Evolutionary conservation across 1,284 basidiomycete species (phyloP).

Genomic region (Mycena sp.): DNA sequence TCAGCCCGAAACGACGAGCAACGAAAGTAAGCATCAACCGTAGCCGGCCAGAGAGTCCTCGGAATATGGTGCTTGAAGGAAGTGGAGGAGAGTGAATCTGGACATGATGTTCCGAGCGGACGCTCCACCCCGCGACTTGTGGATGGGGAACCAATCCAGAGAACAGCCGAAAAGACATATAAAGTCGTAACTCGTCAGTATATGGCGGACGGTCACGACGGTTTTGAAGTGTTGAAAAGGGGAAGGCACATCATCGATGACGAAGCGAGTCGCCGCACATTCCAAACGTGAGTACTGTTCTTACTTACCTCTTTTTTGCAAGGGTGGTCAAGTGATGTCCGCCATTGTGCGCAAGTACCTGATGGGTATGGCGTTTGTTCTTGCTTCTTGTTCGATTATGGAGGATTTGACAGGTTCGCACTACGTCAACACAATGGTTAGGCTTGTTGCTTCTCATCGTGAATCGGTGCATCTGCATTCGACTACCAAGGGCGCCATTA

Average conservation of each 20-base stretch:
- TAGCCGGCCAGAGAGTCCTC: conserved; percentile 78
- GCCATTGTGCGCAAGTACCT: conserved; percentile 87
- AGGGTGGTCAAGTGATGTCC: conserved; percentile 86
- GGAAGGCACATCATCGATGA: conserved; percentile 82
- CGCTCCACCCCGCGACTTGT: conserved; percentile 49
- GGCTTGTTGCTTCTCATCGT: conserved; percentile 39
- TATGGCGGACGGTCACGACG: conserved; percentile 84
- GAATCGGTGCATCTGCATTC: conserved; percentile 27
- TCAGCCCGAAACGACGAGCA: too few relatives aligned
- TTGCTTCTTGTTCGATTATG: not conserved
- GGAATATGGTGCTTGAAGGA: conserved; percentile 75
- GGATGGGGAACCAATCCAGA: conserved; percentile 65
- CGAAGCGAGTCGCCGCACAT: too few relatives aligned
- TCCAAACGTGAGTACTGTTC: too few relatives aligned
- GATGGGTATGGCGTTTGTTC: conserved; percentile 68
- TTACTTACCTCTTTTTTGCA: too few relatives aligned
- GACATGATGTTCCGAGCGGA: conserved; percentile 49
- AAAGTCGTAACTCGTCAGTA: conserved; percentile 78
- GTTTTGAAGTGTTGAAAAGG: conserved; percentile 77
- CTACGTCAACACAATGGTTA: conserved; percentile 70
- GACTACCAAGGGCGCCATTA: conserved; percentile 53
- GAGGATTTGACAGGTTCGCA: conserved; percentile 55
- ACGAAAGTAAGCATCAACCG: too few relatives aligned
- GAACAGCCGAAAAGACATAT: conserved; percentile 68
- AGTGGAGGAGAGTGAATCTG: conserved; percentile 49